These are phyloP conservation scores for Ceratocystis colombiana DNA, from an alignment of 2,329 filamentous ascomycete genomes.

Conservation along the genomic window DNA sequence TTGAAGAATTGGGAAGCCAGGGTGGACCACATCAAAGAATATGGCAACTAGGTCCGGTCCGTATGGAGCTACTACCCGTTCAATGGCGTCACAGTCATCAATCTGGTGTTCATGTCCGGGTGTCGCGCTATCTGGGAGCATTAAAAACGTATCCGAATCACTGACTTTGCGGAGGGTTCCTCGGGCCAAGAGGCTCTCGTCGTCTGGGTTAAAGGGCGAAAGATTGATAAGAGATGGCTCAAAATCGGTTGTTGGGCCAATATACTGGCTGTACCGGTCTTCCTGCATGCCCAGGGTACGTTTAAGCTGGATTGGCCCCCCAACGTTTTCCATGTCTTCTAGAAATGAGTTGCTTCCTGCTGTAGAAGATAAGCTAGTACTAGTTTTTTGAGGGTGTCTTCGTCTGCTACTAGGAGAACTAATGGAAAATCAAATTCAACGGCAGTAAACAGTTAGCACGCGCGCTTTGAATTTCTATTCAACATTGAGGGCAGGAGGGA, in stretches of 20 bases:
- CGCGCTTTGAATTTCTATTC: too few relatives aligned
- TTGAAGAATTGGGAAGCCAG: slow-evolving; percentile 71
- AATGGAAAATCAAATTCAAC: slow-evolving; percentile 44
- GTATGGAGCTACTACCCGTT: slow-evolving; percentile 64
- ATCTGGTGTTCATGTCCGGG: slow-evolving; percentile 60
- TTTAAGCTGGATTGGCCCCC: slow-evolving; percentile 55
- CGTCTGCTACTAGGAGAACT: slow-evolving; percentile 44
- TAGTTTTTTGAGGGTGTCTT: slow-evolving; percentile 41
- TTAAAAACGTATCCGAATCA: slow-evolving; percentile 67
- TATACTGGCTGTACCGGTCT: slow-evolving; percentile 72
- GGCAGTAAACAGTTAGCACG: slow-evolving; percentile 42
- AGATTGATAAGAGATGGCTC: slow-evolving; percentile 75
- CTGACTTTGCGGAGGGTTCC: slow-evolving; percentile 65
- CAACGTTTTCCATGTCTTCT: slow-evolving; percentile 62
- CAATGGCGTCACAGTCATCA: slow-evolving; percentile 60
- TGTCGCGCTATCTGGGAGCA: slow-evolving; percentile 64
- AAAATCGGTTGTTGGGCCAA: slow-evolving; percentile 73
- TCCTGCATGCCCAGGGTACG: slow-evolving; percentile 64
- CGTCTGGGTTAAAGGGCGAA: slow-evolving; percentile 67
- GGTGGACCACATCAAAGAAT: slow-evolving; percentile 73
- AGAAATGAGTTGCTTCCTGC: slow-evolving; percentile 53
- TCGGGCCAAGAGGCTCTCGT: slow-evolving; percentile 64
- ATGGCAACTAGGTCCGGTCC: slow-evolving; percentile 68
- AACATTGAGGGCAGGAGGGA: too few relatives aligned
- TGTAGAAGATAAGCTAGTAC: slow-evolving; percentile 51